These are phyloP conservation scores for Asterochloris erici DNA, from an alignment of 139 green algal species.

Conservation along the genomic window DNA sequence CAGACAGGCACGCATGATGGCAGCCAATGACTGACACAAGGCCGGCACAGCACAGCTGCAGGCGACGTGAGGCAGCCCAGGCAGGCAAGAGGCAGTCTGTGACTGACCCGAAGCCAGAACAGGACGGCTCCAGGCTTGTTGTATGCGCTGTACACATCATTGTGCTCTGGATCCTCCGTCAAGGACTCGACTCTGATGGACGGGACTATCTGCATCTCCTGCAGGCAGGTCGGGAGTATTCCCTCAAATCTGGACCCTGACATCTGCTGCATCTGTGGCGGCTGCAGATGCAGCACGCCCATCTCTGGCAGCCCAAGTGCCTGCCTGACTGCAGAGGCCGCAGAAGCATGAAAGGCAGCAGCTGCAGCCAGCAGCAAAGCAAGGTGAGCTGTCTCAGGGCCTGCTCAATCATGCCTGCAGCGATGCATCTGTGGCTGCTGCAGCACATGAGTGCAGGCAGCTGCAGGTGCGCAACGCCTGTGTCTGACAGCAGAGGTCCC, in stretches of 20 bases:
- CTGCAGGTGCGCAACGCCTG: no score
- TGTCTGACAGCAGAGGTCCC: no score
- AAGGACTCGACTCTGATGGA: constrained; percentile 44
- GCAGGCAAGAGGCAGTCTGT: no score
- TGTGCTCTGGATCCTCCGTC: constrained; percentile 8
- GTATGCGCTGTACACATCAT: constrained; percentile 29
- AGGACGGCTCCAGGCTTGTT: constrained; percentile 80
- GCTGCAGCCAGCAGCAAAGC: no score
- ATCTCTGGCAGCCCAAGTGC: background rate
- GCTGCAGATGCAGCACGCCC: background rate
- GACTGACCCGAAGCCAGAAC: constrained; percentile 51
- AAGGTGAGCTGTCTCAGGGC: no score
- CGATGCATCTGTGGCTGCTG: no score
- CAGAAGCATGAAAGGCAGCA: no score
- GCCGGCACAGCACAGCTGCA: background rate
- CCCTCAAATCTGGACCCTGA: no score
- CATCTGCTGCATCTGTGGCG: background rate
- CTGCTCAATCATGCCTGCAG: no score
- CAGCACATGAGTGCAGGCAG: no score
- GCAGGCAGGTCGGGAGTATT: constrained; percentile 6
- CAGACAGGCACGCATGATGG: background rate
- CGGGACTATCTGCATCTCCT: constrained; percentile 37
- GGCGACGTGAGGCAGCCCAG: no score
- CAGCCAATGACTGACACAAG: background rate
- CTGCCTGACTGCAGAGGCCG: background rate